A percentile compares a stretch with the other conserved stretches of the same genome.
These are phyloP conservation scores for Mycogone perniciosa DNA, from an alignment of 2,329 filamentous ascomycete species.

Conservation along the genomic window DNA sequence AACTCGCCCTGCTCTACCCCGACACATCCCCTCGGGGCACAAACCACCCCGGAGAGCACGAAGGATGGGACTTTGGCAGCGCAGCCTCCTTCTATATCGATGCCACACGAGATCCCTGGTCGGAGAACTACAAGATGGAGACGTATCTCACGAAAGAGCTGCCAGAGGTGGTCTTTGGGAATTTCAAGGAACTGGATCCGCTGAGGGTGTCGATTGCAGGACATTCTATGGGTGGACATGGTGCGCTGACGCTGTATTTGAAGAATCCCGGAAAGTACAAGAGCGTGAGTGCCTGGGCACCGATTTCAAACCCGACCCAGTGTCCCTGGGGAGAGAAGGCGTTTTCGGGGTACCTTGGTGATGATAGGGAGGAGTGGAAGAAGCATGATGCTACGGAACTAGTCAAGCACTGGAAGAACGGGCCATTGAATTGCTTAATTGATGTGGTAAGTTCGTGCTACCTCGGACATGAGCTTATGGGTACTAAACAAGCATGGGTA, in stretches of 20 bases:
- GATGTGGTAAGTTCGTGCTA: constrained; percentile 63
- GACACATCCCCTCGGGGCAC: constrained; percentile 90
- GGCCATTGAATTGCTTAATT: constrained; percentile 69
- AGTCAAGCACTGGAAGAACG: constrained; percentile 66
- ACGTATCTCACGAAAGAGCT: constrained; percentile 85
- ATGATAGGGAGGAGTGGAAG: constrained; percentile 70
- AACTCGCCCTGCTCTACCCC: constrained; percentile 89
- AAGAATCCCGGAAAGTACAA: constrained; percentile 88
- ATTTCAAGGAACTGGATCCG: constrained; percentile 65
- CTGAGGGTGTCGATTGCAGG: constrained; percentile 75
- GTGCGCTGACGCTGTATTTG: constrained; percentile 84
- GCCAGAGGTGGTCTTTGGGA: constrained; percentile 65
- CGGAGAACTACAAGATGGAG: constrained; percentile 85
- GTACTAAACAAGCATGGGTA: constrained; percentile 23
- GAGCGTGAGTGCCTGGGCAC: constrained; percentile 83
- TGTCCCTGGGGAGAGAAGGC: constrained; percentile 97
- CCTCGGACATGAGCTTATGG: neutral
- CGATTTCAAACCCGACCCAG: constrained; percentile 76
- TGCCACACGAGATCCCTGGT: constrained; percentile 69
- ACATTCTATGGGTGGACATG: constrained; percentile 96
- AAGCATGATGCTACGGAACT: constrained; percentile 90
- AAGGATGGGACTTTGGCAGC: constrained; percentile 83
- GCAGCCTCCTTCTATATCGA: constrained; percentile 95
- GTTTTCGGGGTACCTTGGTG: constrained; percentile 83
- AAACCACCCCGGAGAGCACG: constrained; percentile 75